Evolutionary conservation across 192 early-diverging fungal species (phyloP), one percentile per base, ranked within the genome.

Genomic region (Coemansia sp.): DNA sequence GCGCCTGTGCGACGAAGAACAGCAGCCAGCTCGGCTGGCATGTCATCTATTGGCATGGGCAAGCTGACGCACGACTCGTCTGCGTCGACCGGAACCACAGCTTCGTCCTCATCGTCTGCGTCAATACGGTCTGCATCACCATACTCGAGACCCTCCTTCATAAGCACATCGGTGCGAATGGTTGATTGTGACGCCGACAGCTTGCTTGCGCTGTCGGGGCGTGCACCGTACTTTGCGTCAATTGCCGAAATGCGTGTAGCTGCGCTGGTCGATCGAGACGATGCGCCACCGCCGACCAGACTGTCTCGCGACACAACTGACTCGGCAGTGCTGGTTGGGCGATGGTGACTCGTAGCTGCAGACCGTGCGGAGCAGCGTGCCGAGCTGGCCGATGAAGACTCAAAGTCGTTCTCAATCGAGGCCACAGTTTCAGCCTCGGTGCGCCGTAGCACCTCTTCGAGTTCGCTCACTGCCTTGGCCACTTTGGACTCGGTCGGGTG

Each of bases 401-500:
- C 17, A 70, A 76, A 53, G 29, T 81, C 78, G 59, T 49, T 65
- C 9, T 74, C 78, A 15, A 75, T 81, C 5, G 52, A 50, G 2
- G 69, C 69, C n/a, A 74, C 15, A 0, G 69, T 72, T 4, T 60
- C 69, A 4, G 78, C 73, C 29, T 81, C 78, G 5, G 78, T 81
- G 38, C 78, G 78, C 8, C 78, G 72, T 23, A 81, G 49, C 4
- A 81, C 78, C 57, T 81, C 78, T 32, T 81, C 78, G 0, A 81
- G 78, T 66, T 81, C 78, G 41, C 78, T 81, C n/a, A 81, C 78
- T 0, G 78, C 78, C 72, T 75, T 67, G 23, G 78, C 78, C 5
- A 81, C 78, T 69, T 81, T 81, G 48, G 78, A 74, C 63, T 81
- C 78, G 17, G 69, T 63, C 2, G 78, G 78, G n/a, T 74, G 72